phyloP scores from a whole-genome alignment of 1,284 basidiomycete species.

The Rhodotorula sp. region DNA sequence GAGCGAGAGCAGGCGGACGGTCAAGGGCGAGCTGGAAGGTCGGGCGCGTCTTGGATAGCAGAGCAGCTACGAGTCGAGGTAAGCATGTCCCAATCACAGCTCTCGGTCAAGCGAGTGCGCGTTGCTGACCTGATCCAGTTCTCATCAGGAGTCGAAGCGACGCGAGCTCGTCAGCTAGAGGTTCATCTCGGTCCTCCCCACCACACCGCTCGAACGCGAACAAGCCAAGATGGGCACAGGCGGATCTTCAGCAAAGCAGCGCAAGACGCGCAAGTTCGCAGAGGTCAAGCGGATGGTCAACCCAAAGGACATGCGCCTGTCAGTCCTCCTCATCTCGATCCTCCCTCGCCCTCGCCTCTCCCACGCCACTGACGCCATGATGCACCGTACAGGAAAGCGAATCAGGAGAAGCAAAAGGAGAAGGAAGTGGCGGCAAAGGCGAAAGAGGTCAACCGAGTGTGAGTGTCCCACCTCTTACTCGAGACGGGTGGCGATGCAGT shows the following conservation, averaged over 20 bases:
- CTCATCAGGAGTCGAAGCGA: not conserved
- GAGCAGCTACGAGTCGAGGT: too few relatives aligned
- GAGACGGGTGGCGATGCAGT: not conserved
- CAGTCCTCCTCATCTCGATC: constrained; percentile 16
- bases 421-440: constrained; percentile 53
- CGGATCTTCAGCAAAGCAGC: constrained; percentile 12
- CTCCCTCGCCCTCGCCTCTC: constrained; percentile 4
- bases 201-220: too few relatives aligned
- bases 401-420: constrained; percentile 55
- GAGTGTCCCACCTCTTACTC: constrained; percentile 31
- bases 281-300: constrained; percentile 89
- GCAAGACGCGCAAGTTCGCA: constrained; percentile 41
- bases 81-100: too few relatives aligned
- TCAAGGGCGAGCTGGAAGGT: too few relatives aligned
- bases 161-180: constrained; percentile 11
- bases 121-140: too few relatives aligned
- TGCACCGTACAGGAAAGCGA: constrained; percentile 52
- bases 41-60: too few relatives aligned
- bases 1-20: too few relatives aligned
- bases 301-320: constrained; percentile 92
- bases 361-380: not conserved
- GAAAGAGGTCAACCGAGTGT: constrained; percentile 54
- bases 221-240: constrained; percentile 26
- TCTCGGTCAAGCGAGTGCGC: too few relatives aligned
- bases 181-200: not conserved